Conservation (phyloP, 768 basidiomycete genomes). For the Boletus fagicola region DNA sequence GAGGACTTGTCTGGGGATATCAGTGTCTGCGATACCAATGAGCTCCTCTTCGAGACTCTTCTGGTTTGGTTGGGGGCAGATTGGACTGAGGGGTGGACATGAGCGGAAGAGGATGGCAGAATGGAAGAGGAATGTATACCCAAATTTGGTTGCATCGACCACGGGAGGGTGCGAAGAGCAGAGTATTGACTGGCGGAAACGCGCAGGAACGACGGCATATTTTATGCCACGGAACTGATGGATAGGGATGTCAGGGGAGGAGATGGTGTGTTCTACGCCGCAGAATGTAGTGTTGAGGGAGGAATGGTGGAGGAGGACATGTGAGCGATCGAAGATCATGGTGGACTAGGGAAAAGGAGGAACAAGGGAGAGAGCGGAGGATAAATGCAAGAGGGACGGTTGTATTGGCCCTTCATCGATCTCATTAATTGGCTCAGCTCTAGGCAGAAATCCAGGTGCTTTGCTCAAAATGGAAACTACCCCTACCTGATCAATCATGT, state of each 20-base stretch:
- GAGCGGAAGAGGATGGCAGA: background rate
- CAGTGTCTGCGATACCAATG: conserved; percentile 53
- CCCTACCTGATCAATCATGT: conserved; percentile 23
- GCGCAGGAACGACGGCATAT: conserved; percentile 69
- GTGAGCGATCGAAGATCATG: conserved; percentile 32
- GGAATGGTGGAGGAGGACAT: conserved; percentile 45
- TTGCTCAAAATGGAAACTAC: conserved; percentile 24
- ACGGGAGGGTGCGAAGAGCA: conserved; percentile 53
- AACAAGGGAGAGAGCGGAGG: background rate
- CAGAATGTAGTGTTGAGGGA: conserved; percentile 62
- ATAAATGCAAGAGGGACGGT: background rate
- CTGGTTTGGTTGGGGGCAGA: conserved; percentile 64
- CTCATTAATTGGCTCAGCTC: conserved; percentile 12
- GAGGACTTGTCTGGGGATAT: conserved; percentile 52
- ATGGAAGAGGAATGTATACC: conserved; percentile 44
- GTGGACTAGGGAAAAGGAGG: conserved; percentile 6
- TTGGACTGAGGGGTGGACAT: conserved; percentile 47
- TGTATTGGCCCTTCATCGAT: conserved; percentile 24
- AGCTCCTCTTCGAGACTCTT: conserved; percentile 57
- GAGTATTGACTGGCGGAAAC: conserved; percentile 72
- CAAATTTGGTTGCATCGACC: conserved; percentile 63
- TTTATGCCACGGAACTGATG: conserved; percentile 79
- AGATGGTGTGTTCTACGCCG: conserved; percentile 61
- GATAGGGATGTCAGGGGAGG: conserved; percentile 52
- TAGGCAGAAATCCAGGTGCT: conserved; percentile 22